phyloP scores from a whole-genome alignment of 2,329 filamentous ascomycete species.

The Scedosporium minutisporum region DNA sequence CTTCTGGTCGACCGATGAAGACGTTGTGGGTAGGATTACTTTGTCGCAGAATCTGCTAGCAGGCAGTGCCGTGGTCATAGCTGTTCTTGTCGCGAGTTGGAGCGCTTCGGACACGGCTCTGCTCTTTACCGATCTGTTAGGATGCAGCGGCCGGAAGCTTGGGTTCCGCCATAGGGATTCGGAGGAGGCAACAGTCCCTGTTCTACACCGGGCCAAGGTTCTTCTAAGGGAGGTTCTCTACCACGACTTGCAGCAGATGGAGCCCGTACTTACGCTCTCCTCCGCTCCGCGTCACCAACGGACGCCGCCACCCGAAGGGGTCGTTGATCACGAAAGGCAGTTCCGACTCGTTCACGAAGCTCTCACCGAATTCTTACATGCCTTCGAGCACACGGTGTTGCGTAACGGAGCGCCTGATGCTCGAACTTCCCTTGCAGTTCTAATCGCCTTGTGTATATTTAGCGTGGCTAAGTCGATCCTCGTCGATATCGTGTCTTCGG shows the following conservation, averaged over 20 bases:
- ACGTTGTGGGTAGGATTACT: not conserved
- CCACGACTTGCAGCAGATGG: constrained; percentile 41
- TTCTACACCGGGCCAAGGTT: constrained; percentile 44
- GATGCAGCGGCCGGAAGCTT: constrained; percentile 34
- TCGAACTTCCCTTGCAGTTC: constrained; percentile 40
- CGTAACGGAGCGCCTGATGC: constrained; percentile 27
- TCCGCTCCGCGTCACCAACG: constrained; percentile 16
- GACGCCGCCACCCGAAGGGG: constrained; percentile 26
- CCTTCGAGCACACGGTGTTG: constrained; percentile 37
- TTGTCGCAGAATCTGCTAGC: not conserved
- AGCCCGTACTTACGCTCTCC: constrained; percentile 30
- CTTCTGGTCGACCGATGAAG: constrained; percentile 49
- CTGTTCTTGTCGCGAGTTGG: constrained; percentile 40
- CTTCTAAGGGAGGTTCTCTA: constrained; percentile 45
- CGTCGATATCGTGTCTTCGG: constrained; percentile 30
- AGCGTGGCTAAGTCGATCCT: constrained; percentile 44
- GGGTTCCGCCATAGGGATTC: constrained; percentile 33
- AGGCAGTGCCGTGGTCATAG: constrained; percentile 27
- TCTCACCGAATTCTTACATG: constrained; percentile 40
- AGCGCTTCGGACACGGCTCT: constrained; percentile 38
- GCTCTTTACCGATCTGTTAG: constrained; percentile 41
- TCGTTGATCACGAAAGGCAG: constrained; percentile 33
- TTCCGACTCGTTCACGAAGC: constrained; percentile 39
- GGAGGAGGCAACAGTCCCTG: constrained; percentile 39
- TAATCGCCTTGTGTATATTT: constrained; percentile 49